These are phyloP conservation scores for Mycena indigotica DNA, from an alignment of 768 basidiomycete genomes.

Conservation along the genomic window DNA sequence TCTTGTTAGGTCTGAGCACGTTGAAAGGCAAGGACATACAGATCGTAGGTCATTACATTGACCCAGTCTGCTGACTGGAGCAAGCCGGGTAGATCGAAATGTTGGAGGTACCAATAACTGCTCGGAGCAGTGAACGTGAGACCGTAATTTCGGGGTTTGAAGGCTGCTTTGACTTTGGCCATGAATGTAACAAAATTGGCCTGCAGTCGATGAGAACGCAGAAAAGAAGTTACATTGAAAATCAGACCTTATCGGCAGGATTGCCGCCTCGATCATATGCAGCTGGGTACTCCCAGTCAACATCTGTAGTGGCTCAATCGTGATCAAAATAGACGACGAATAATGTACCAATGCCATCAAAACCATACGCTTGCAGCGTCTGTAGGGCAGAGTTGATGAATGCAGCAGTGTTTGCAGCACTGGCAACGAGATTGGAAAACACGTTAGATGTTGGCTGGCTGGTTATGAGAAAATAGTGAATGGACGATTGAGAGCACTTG, in stretches of 20 bases:
- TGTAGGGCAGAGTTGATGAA: conserved; percentile 24
- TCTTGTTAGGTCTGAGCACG: neutral
- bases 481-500: neutral
- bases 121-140: conserved; percentile 8
- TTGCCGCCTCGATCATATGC: neutral
- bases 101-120: conserved; percentile 11
- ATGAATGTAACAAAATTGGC: conserved; percentile 12
- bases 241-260: neutral
- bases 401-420: conserved; percentile 17
- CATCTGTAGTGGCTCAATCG: neutral
- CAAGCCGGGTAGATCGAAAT: neutral
- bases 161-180: neutral
- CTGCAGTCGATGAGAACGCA: neutral
- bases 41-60: conserved; percentile 1
- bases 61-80: neutral
- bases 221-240: too few relatives aligned
- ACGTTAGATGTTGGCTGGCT: conserved; percentile 26
- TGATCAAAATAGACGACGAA: too few relatives aligned
- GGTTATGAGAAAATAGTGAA: neutral
- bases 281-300: conserved; percentile 13
- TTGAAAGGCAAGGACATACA: neutral
- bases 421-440: conserved; percentile 26
- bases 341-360: conserved; percentile 28
- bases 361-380: conserved; percentile 28
- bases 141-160: neutral